Evolutionary conservation across 1,284 basidiomycete genomes (phyloP), one percentile per base, ranked within the genome.

Genomic region (Cerioporus squamosus): DNA sequence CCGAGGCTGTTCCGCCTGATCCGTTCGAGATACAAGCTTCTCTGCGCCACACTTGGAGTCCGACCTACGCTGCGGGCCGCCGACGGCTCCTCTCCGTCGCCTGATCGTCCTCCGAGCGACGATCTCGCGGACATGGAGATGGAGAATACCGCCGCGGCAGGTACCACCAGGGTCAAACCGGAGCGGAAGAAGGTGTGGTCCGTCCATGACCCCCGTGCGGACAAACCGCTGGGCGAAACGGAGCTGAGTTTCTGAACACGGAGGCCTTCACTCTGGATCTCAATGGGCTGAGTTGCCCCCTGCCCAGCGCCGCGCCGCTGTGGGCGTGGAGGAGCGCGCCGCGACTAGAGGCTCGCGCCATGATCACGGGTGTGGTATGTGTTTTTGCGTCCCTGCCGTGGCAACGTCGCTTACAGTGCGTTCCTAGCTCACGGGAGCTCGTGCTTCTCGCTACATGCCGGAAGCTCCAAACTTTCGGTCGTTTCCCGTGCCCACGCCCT

Each of bases 11-110:
- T 97, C 59, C 85, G 88, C 42, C 87, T 91, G 64, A 96, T 97
- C 61, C 86, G 94, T 31, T 93, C 95, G 3, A 84, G 93, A 65
- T 97, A 98, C 76, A 91, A 91, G 66, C 82, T 88, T 0, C 83
- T 95, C 20, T 98, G 95, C 68, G 87, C 94, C 0, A 84, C 85
- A 0, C 78, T 98, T n/a, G 91, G 92, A 36, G 81, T 94, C 8
- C 79, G 86, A 36, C 88, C 93, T 1, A 82, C 82, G 33, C 60
- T 90, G 26, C 77, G 81, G 8, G 77, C 79, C 14, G 57, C 57
- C 14, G 60, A 60, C 45, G 64, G 62, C 17, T 53, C 62, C 33
- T 51, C 59, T 26, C 43, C 54, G 33, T 46, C 59, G 12, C 58
- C 63, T 29, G 56, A 62, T 20, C 56, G 51, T 26, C 39, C n/a